A percentile compares a stretch with the other conserved stretches of the same genome.
These are phyloP conservation scores for Xylariaceae sp. DNA, from an alignment of 2,329 filamentous ascomycete genomes.

Conservation along the genomic window DNA sequence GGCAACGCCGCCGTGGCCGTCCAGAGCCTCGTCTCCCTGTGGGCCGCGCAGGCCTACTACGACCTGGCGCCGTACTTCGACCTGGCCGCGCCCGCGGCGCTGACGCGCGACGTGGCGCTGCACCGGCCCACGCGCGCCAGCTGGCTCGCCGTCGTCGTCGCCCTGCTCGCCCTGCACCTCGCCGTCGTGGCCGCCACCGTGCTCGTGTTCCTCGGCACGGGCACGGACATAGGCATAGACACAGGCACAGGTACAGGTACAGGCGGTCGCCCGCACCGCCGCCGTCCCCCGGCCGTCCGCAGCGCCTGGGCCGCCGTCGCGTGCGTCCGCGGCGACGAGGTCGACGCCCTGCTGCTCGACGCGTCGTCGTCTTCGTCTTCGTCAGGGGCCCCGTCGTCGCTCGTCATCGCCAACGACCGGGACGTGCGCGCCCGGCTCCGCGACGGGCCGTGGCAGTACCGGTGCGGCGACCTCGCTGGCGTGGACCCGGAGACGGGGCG, in stretches of 20 bases:
- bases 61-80: not conserved
- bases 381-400: no score
- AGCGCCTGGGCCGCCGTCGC: not conserved
- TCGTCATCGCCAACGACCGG: no score
- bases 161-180: not conserved
- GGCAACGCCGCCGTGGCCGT: not conserved
- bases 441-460: not conserved
- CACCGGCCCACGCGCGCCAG: not conserved
- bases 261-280: no score
- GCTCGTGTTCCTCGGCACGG: not conserved
- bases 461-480: not conserved
- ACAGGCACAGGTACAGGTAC: no score
- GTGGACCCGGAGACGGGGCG: not conserved
- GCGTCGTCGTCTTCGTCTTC: no score
- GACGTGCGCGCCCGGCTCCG: not conserved
- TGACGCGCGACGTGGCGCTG: not conserved
- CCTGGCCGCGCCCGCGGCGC: not conserved
- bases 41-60: not conserved
- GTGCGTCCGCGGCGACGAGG: not conserved
- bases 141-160: not conserved
- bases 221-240: not conserved
- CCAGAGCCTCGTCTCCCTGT: not conserved
- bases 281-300: no score
- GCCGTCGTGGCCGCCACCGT: not conserved
- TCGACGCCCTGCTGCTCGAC: not conserved